Conservation (phyloP, 108 stramenopile genomes). For the Pseudonitzschia pungens region DNA sequence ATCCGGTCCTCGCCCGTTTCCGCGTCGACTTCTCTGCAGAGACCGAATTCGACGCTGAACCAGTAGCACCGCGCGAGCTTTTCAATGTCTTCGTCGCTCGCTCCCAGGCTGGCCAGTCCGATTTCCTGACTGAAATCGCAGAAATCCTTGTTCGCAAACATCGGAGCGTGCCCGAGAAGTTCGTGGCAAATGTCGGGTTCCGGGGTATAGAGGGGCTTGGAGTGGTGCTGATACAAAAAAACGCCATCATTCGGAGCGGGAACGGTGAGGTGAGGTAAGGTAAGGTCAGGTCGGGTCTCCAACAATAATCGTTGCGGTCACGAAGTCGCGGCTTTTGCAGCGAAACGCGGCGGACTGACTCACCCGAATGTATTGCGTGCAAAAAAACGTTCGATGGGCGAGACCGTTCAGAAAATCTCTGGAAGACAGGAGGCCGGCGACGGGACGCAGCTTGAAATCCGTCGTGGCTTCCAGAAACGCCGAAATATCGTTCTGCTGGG, state of each 20-base stretch:
- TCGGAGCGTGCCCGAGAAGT: slow-evolving; percentile 92
- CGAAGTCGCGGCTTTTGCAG: slow-evolving; percentile 13
- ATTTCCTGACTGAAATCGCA: slow-evolving; percentile 96
- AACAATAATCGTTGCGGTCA: not conserved
- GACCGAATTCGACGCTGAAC: slow-evolving; percentile 96
- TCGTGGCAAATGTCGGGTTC: slow-evolving; percentile 98
- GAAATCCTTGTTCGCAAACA: slow-evolving; percentile 97
- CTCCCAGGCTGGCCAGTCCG: slow-evolving; percentile 93
- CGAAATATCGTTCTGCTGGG: slow-evolving; percentile 86
- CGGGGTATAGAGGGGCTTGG: slow-evolving; percentile 71
- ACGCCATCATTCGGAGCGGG: no score
- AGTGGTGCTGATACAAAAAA: slow-evolving; percentile 10
- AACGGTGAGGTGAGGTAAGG: no score
- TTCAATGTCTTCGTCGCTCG: slow-evolving; percentile 89
- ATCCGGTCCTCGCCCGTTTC: slow-evolving; percentile 47
- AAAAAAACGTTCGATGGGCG: slow-evolving; percentile 95
- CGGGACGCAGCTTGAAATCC: slow-evolving; percentile 88
- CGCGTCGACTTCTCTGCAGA: slow-evolving; percentile 60
- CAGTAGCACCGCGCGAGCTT: slow-evolving; percentile 90
- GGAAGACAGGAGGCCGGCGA: slow-evolving; percentile 93
- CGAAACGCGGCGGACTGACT: slow-evolving; percentile 17
- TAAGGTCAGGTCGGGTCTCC: no score
- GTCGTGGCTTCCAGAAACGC: slow-evolving; percentile 77
- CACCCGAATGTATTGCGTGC: slow-evolving; percentile 92
- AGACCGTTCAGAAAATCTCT: slow-evolving; percentile 96